Evolutionary conservation across 2,329 filamentous ascomycete genomes (phyloP).

Genomic region (Cytospora schulzeri): DNA sequence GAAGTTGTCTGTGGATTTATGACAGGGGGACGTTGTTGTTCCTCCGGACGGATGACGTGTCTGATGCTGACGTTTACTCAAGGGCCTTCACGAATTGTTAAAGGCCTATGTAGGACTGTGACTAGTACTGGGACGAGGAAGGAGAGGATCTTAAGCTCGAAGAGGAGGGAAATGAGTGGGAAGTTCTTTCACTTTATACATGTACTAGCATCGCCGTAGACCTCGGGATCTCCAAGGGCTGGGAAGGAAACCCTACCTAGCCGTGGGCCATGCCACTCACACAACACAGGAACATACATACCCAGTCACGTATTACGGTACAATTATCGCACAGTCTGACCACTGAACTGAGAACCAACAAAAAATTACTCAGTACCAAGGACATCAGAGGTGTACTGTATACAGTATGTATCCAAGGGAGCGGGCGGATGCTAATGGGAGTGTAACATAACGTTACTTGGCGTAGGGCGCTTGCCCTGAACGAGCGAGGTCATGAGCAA

Average conservation of each 20-base stretch:
- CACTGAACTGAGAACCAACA: neutral
- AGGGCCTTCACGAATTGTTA: neutral
- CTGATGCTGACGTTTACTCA: neutral
- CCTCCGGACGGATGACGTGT: neutral
- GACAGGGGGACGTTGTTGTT: neutral
- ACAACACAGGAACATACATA: neutral
- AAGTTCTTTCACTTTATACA: slow-evolving; percentile 21
- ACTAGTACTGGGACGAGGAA: neutral
- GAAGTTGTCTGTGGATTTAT: neutral
- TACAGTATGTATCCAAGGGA: slow-evolving; percentile 7
- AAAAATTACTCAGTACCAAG: neutral
- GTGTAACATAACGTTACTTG: slow-evolving; percentile 14
- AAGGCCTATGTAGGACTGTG: neutral
- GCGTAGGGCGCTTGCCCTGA: neutral
- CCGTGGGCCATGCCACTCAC: too few species aligned
- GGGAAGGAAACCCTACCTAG: too few species aligned
- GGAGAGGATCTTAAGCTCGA: neutral
- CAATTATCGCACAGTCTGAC: slow-evolving; percentile 15
- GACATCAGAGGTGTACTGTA: too few species aligned
- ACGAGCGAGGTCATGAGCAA: slow-evolving; percentile 14
- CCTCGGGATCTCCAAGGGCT: too few species aligned
- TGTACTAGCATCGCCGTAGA: neutral
- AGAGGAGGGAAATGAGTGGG: neutral
- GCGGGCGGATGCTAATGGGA: slow-evolving; percentile 8
- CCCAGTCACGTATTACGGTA: neutral